These are phyloP conservation scores for Yamadazyma diospyri DNA, from an alignment of 1,139 yeast genomes.

Conservation along the genomic window DNA sequence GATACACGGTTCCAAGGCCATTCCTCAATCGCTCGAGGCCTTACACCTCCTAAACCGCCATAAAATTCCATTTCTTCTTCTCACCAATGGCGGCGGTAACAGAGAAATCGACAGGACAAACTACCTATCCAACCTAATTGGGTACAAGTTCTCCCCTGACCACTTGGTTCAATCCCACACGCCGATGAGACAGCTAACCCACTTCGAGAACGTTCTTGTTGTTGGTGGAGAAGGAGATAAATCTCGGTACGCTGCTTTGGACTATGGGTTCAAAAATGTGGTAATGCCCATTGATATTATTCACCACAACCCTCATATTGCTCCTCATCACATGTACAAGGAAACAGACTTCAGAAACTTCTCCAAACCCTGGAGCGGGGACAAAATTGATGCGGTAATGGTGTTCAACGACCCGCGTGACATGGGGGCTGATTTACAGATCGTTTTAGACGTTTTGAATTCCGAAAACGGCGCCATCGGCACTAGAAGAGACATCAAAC, in stretches of 20 bases:
- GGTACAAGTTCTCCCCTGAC: conserved; percentile 47
- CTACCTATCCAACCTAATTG: conserved; percentile 50
- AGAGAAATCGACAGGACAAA: conserved; percentile 61
- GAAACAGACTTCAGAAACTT: conserved; percentile 43
- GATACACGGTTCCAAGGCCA: conserved; percentile 67
- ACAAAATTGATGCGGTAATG: conserved; percentile 69
- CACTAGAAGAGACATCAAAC: conserved; percentile 41
- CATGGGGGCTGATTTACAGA: conserved; percentile 81
- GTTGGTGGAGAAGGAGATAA: conserved; percentile 80
- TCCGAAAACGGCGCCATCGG: conserved; percentile 66
- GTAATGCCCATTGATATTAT: conserved; percentile 75
- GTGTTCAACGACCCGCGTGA: conserved; percentile 93
- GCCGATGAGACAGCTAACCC: conserved; percentile 66
- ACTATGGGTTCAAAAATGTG: conserved; percentile 80
- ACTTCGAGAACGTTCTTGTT: conserved; percentile 62
- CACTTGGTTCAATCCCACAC: conserved; percentile 92
- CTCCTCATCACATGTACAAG: conserved; percentile 69
- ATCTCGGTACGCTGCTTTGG: conserved; percentile 66
- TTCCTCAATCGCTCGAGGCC: conserved; percentile 67
- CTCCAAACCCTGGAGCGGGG: conserved; percentile 33
- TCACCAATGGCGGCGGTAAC: conserved; percentile 94
- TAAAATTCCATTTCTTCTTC: conserved; percentile 73
- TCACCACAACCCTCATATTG: conserved; percentile 49
- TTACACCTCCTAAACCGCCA: conserved; percentile 51
- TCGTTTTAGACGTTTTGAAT: conserved; percentile 67